Evolutionary conservation across 306 rosid species (phyloP), one percentile per base, ranked within the genome.

Genomic region (Vigna nakashimae): DNA sequence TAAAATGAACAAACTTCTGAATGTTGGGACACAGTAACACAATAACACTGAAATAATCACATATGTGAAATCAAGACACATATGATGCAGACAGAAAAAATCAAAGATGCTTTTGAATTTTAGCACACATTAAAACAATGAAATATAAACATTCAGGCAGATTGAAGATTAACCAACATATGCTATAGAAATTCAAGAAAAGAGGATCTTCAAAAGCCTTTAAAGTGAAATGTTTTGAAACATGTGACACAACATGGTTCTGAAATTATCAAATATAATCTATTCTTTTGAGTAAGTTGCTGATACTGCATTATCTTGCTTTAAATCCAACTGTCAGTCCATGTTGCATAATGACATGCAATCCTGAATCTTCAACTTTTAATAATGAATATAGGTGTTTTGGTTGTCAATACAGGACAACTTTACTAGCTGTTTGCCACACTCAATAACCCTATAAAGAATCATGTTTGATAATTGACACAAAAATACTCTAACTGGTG

Each of bases 131-230:
- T 65, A 48, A 82, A 22, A 59, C 46, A 42, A 28, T 52, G 57
- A 53, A 46, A 77, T 12, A 4, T 45, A 73, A 55, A 55, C 24
- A 57, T 52, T 56, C 51, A 26, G 32, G 71, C 40, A 57, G 15
- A 10, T 49, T 57, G 66, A 66, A 72, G 45, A 66, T 28, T 26
- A 65, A 53, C 48, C 57, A 20, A 53, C 55, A 73, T 7, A 34
- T 46, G 77, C 38, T 24, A 26, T 73, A 83, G 48, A 73, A 46
- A 79, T 56, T 73, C 58, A 32, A 69, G 42, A 79, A 70, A 79
- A 60, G 28, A 28, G 65, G 76, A 72, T 32, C 32, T 16, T 26
- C 9, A 62, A 63, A 65, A 76, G 77, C 64, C 56, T 71, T 40
- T 53, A 56, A 50, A 53, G 65, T 48, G 45, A 28, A 57, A 22